Evolutionary conservation across 2,329 filamentous ascomycete genomes (phyloP).

Genomic region (Trichophyton verrucosum): DNA sequence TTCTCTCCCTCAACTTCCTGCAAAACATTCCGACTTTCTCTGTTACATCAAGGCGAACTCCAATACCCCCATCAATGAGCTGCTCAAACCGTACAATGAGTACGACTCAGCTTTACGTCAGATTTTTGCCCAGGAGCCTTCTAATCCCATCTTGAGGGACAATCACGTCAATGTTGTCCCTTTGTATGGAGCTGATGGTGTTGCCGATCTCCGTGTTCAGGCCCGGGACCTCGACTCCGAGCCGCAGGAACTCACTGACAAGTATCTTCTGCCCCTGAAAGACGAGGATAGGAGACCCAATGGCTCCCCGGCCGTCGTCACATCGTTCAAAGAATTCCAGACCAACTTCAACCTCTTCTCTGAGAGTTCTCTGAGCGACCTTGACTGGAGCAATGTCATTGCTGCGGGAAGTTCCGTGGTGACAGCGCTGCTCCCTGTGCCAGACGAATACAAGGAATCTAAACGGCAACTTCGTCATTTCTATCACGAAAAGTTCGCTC

Average conservation of each 20-base stretch:
- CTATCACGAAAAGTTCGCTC: constrained; percentile 69
- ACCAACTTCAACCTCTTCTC: constrained; percentile 73
- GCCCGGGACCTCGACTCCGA: constrained; percentile 17
- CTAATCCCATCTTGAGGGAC: constrained; percentile 14
- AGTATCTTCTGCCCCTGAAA: constrained; percentile 18
- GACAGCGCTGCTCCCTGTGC: constrained; percentile 63
- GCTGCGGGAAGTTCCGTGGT: constrained; percentile 70
- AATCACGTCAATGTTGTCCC: constrained; percentile 20
- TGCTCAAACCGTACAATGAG: constrained; percentile 18
- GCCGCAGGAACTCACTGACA: constrained; percentile 16
- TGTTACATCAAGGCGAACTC: neutral
- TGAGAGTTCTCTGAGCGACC: constrained; percentile 59
- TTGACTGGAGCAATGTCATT: constrained; percentile 74
- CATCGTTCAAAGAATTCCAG: constrained; percentile 56
- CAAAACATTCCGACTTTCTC: neutral
- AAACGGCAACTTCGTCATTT: constrained; percentile 40
- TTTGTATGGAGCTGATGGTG: constrained; percentile 16
- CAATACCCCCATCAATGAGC: neutral
- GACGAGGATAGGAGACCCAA: constrained; percentile 44
- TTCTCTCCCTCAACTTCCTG: neutral
- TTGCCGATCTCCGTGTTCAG: constrained; percentile 13
- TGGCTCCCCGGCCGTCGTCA: constrained; percentile 56
- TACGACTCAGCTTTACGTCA: constrained; percentile 23
- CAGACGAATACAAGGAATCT: constrained; percentile 41
- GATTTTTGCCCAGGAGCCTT: constrained; percentile 21